Percentiles rank a stretch among this genome's conserved stretches.
Conservation (phyloP, 2,329 filamentous ascomycete species). For the Claviceps pusilla region DNA sequence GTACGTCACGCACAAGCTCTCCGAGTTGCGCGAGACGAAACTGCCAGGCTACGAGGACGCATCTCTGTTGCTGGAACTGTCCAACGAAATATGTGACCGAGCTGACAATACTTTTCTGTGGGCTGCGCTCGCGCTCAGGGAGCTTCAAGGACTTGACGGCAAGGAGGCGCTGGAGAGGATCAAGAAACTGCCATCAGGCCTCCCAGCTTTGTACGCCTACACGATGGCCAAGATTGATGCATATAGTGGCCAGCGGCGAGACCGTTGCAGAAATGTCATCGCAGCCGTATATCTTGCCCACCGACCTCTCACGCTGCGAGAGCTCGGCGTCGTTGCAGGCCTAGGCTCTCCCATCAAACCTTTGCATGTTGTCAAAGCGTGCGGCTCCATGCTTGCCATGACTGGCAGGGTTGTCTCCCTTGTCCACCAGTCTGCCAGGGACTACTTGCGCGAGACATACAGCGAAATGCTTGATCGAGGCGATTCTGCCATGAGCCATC, state of each 20-base stretch:
- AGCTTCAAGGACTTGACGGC: slow-evolving; percentile 4
- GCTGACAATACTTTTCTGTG: slow-evolving; percentile 10
- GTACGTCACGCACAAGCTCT: slow-evolving; percentile 24
- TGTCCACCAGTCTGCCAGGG: slow-evolving; percentile 29
- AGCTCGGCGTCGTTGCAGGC: slow-evolving; percentile 16
- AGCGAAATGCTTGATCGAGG: slow-evolving; percentile 15
- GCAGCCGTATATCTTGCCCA: slow-evolving; percentile 13
- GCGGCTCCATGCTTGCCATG: slow-evolving; percentile 23
- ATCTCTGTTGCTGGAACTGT: slow-evolving; percentile 1
- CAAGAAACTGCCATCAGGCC: slow-evolving; percentile 3
- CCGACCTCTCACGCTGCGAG: slow-evolving; percentile 20
- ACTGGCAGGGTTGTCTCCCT: slow-evolving; percentile 18
- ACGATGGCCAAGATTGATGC: slow-evolving; percentile 4
- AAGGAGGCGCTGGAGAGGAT: slow-evolving; percentile 3
- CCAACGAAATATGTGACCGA: slow-evolving; percentile 5
- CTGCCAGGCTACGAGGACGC: slow-evolving; percentile 2
- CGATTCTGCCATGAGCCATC: slow-evolving; percentile 14
- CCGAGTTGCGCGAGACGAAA: neutral
- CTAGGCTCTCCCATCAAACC: slow-evolving; percentile 6
- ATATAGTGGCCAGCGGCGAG: neutral
- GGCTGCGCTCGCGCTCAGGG: slow-evolving; percentile 7
- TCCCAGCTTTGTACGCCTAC: slow-evolving; percentile 3
- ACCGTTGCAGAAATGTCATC: slow-evolving; percentile 4
- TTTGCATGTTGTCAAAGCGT: slow-evolving; percentile 16
- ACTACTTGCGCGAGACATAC: slow-evolving; percentile 17